A percentile compares a stretch with the other conserved stretches of the same genome.
Evolutionary conservation across 768 basidiomycete genomes (phyloP).

Genomic region (Termitomyces heimii): DNA sequence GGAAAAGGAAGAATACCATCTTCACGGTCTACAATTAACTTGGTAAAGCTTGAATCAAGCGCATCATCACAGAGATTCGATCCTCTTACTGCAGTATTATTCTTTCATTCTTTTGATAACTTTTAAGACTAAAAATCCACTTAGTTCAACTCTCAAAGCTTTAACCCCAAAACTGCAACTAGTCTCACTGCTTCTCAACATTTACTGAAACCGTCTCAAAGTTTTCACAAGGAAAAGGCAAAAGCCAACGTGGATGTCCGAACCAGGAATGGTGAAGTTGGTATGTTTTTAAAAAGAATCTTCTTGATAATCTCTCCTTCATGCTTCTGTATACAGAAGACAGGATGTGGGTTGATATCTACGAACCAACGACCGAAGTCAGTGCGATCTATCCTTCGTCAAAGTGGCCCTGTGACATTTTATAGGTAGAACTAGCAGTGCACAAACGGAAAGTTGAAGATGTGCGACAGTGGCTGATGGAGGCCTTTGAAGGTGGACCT

Average conservation of each 20-base stretch:
- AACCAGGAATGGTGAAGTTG: conserved; percentile 5
- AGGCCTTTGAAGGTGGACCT: conserved; percentile 66
- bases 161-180: neutral
- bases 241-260: conserved; percentile 14
- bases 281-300: neutral
- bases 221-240: conserved; percentile 15
- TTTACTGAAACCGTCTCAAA: conserved; percentile 1
- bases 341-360: conserved; percentile 56
- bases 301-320: neutral
- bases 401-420: neutral
- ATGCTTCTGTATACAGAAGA: conserved; percentile 22
- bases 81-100: conserved; percentile 19
- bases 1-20: conserved; percentile 9
- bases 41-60: conserved; percentile 9
- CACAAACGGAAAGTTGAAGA: conserved; percentile 77
- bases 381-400: neutral
- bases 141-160: conserved; percentile 10
- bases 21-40: conserved; percentile 2
- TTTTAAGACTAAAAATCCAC: neutral
- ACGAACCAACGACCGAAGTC: conserved; percentile 57
- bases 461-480: conserved; percentile 66
- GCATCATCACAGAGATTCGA: conserved; percentile 12
- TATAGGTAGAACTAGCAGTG: conserved; percentile 68
- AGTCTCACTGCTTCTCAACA: conserved; percentile 2
- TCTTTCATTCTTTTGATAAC: neutral